Evolutionary conservation across 768 basidiomycete species (phyloP).

Genomic region (Lactarius deliciosus): DNA sequence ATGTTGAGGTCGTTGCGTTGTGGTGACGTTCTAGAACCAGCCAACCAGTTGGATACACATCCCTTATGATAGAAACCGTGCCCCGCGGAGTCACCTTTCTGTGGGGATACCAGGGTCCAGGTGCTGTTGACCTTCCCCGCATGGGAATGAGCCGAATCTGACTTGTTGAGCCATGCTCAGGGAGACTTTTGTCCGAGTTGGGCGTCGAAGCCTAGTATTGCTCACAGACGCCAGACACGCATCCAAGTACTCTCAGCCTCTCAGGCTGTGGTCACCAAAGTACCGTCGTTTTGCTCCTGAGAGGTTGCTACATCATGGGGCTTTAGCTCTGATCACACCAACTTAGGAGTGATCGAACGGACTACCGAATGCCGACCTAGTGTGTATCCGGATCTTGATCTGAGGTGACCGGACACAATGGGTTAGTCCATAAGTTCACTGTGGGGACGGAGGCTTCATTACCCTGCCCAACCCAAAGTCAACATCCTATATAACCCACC

Average conservation of each 20-base stretch:
- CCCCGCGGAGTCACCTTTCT: conserved; percentile 8
- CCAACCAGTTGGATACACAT: background rate
- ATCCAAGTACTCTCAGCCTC: background rate
- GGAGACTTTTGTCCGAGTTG: conserved; percentile 22
- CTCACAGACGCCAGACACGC: background rate
- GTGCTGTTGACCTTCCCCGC: background rate
- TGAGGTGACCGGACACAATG: conserved; percentile 20
- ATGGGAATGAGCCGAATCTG: background rate
- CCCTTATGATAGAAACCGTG: conserved; percentile 6
- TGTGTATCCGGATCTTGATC: conserved; percentile 27
- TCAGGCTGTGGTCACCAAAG: background rate
- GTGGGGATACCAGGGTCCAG: background rate
- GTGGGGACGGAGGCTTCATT: background rate
- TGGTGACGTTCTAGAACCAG: no score
- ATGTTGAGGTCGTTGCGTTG: background rate
- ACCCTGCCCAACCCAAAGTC: background rate
- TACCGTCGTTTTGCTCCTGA: background rate
- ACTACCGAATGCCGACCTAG: conserved; percentile 1
- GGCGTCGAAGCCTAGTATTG: background rate
- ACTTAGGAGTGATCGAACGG: conserved; percentile 25
- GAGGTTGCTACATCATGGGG: background rate
- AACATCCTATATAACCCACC: conserved; percentile 25
- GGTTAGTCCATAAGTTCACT: conserved; percentile 9
- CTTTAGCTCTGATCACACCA: conserved; percentile 7
- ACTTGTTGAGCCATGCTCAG: conserved; percentile 1